Evolutionary conservation across 352 stramenopile genomes (phyloP).

Genomic region (Elongisporangium anandrum): DNA sequence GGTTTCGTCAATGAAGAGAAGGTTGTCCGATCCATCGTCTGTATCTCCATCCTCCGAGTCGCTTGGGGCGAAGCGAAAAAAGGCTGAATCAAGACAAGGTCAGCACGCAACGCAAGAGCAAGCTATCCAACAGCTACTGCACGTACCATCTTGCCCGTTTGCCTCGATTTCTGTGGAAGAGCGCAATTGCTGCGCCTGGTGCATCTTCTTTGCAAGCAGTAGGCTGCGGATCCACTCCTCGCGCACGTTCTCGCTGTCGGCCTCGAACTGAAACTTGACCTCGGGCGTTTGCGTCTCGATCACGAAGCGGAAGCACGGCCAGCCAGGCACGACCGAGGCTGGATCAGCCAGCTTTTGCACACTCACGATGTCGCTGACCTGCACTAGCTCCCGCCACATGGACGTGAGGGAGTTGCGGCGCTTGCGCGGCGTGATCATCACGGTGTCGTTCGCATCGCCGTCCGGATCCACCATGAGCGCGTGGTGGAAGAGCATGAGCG

Average conservation of each 20-base stretch:
- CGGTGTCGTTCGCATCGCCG: constrained; percentile 16
- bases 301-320: constrained; percentile 22
- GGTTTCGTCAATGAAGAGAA: constrained; percentile 6
- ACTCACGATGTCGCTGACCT: constrained; percentile 22
- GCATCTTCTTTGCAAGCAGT: constrained; percentile 32
- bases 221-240: constrained; percentile 48
- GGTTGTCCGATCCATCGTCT: constrained; percentile 7
- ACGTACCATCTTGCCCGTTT: constrained; percentile 14
- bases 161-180: constrained; percentile 1
- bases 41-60: constrained; percentile 41
- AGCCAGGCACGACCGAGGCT: not conserved
- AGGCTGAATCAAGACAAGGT: constrained; percentile 14
- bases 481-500: constrained; percentile 38
- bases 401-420: constrained; percentile 37
- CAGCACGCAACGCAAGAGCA: not conserved
- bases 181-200: not conserved
- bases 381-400: constrained; percentile 45
- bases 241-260: constrained; percentile 19
- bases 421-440: constrained; percentile 30
- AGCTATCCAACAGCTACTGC: not conserved
- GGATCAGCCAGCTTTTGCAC: constrained; percentile 26
- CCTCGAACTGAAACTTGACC: constrained; percentile 33
- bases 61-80: constrained; percentile 49
- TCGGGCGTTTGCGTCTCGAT: constrained; percentile 23
- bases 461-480: constrained; percentile 51